These are phyloP conservation scores for Aspergillus phoenicis DNA, from an alignment of 2,329 filamentous ascomycete genomes.

Conservation along the genomic window DNA sequence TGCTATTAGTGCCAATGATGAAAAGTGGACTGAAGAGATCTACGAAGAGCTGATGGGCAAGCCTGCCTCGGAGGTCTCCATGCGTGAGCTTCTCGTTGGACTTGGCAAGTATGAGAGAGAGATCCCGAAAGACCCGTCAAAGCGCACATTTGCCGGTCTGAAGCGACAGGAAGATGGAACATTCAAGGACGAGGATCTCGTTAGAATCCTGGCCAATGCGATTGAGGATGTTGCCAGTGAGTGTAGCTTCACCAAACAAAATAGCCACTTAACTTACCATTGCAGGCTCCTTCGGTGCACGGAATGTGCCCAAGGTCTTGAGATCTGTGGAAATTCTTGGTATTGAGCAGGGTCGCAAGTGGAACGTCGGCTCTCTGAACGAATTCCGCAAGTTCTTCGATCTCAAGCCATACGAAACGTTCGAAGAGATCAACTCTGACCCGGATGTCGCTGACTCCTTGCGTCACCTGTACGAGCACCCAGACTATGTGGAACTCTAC, in stretches of 20 bases:
- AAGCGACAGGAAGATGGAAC: constrained; percentile 66
- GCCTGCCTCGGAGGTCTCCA: constrained; percentile 57
- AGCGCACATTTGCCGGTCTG: constrained; percentile 69
- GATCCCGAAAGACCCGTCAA: constrained; percentile 66
- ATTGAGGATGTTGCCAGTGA: constrained; percentile 65
- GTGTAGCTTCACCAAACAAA: background rate
- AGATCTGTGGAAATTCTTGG: constrained; percentile 77
- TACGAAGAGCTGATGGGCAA: constrained; percentile 66
- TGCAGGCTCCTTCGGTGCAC: constrained; percentile 67
- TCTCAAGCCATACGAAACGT: constrained; percentile 72
- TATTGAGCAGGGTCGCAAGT: constrained; percentile 74
- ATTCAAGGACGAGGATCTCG: constrained; percentile 76
- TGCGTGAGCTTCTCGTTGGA: constrained; percentile 63
- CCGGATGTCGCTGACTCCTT: constrained; percentile 68
- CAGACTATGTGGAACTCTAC: constrained; percentile 79
- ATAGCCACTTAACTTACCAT: constrained; percentile 6
- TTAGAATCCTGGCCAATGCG: constrained; percentile 66
- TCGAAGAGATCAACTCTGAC: constrained; percentile 83
- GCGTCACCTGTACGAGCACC: constrained; percentile 67
- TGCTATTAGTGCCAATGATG: constrained; percentile 72
- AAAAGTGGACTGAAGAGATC: constrained; percentile 75
- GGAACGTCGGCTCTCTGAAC: constrained; percentile 78
- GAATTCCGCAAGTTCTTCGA: constrained; percentile 84
- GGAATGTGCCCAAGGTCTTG: constrained; percentile 73
- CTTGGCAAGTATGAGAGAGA: constrained; percentile 64